Conservation (phyloP, 345 rosid genomes). For the Salix arbutifolia region DNA sequence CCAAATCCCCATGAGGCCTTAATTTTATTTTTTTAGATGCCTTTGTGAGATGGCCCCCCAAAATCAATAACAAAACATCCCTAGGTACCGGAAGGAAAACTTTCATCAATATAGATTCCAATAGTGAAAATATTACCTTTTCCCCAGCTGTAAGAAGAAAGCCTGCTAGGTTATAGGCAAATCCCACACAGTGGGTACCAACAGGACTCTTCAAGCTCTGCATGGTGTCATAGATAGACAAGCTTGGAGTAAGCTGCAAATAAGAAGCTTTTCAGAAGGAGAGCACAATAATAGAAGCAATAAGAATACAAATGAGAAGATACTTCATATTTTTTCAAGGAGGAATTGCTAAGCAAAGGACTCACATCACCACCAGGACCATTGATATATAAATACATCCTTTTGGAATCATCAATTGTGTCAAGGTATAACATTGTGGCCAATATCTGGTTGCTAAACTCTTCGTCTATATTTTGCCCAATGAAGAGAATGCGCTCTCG, state of each 20-base stretch:
- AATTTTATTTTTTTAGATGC: no score
- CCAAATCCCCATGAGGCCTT: no score
- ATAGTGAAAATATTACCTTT: constrained; percentile 42
- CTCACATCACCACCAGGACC: constrained; percentile 94
- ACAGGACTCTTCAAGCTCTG: constrained; percentile 75
- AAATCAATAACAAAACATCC: no score
- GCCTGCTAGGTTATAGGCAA: constrained; percentile 79
- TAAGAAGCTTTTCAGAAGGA: constrained; percentile 11
- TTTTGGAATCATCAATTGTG: constrained; percentile 61
- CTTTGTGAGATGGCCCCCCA: no score
- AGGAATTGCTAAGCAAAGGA: constrained; percentile 13
- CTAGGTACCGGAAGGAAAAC: no score
- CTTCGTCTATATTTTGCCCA: constrained; percentile 72
- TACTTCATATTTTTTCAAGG: background rate
- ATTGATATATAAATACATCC: constrained; percentile 59
- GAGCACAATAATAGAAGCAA: background rate
- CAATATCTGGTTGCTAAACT: constrained; percentile 83
- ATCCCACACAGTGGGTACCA: constrained; percentile 71
- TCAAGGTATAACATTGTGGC: constrained; percentile 93
- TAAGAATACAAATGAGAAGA: background rate
- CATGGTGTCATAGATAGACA: constrained; percentile 85
- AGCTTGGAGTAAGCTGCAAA: constrained; percentile 73
- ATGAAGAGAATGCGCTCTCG: constrained; percentile 82
- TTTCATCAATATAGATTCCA: background rate
- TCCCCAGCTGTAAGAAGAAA: constrained; percentile 88